Base-by-base conservation (phyloP, 2,329 filamentous ascomycete genomes). In the Didymella glomerata region DNA sequence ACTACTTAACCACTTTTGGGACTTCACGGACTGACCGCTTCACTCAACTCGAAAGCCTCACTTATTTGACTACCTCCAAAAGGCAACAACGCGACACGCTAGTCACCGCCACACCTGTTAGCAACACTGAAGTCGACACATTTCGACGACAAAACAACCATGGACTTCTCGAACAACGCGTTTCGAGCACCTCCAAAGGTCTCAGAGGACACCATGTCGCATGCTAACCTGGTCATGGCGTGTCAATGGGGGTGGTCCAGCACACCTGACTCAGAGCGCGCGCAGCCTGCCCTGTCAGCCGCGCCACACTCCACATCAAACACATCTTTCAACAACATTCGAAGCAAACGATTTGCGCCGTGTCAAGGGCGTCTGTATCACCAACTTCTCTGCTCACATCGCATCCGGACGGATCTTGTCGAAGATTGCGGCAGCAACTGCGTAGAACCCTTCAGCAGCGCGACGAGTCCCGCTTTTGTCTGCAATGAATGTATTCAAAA, bases 331-430 rank as follows among this genome's bases (percentile, higher is more conserved):
- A 65, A 66, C 28, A 67, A 67, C 42, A 59, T 67, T 7, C 68
- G 67, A 16, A 65, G 66, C 50, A 74, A 70, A 52, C 72, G 73
- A 25, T 71, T 75, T 47, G 67, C 68, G 25, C 68, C 72, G 20
- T 77, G 75, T 49, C 70, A 72, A 52, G 73, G 73, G 11, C 72
- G 72, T 7, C 68, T 76, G 8, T 76, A 76, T 36, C 75, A 77
- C 42, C 74, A 76, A 50, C 70, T 77, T 4, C 54, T 68, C 7
- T 76, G 75, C 49, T 74, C 73, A 18, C 75, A 77, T 60, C 69
- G 71, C 6, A 68, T 77, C 40, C 71, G 75, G 18, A 77, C 75
- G 3, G 72, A 76, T 53, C 44, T 76, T 0, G 73, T 76, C 6
- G 74, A 77, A 52, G 71, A 76, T 22, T 76, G 75, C 48, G 74